Base-by-base conservation (phyloP, 164 flowering plant species). In the Aristolochia contorta region DNA sequence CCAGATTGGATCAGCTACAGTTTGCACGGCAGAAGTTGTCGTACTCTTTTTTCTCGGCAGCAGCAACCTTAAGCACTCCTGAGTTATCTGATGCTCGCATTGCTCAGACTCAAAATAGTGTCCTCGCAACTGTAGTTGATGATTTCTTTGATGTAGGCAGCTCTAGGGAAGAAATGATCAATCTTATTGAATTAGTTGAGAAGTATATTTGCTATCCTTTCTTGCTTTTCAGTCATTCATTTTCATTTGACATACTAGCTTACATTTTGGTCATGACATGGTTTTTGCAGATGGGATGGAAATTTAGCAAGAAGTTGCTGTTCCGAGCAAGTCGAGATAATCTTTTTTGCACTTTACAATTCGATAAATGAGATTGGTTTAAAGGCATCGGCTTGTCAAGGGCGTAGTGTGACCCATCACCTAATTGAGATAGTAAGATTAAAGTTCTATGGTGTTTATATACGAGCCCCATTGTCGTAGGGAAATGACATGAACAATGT, bases 11-110 rank as follows among this genome's bases (percentile, higher is more conserved):
- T 81, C 73, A 80, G 74, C 82, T 93, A 49, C 79, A 74, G 23
- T 93, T 86, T 76, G 90, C 99, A 0, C 72, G 90, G 69, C 85
- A 86, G 78, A 90, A 79, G 67, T 68, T 77, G 67, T 75, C 80
- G 12, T 90, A 82, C 67, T 86, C 91, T 54, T 72, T 68, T 37
- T 72, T 74, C 64, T 69, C 75, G 46, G 73, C 63, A 47, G 75
- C 76, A 3, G 70, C 78, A 6, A 71, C 67, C 47, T 64, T 77
- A 32, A 59, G 64, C 47, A 32, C 65, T 52, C 78, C 78, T 2
- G 70, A 66, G n/a, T 58, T 66, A 47, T 64, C 72, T 53, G 74
- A 74, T 53, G 77, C 75, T 57, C 77, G 77, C 56, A 61, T 74
- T 7, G 61, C 77, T 33, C 71, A 71, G 76, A 68, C 75, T 46